phyloP scores from a whole-genome alignment of 2,329 filamentous ascomycete species.

The Nigrograna mackinnonii region DNA sequence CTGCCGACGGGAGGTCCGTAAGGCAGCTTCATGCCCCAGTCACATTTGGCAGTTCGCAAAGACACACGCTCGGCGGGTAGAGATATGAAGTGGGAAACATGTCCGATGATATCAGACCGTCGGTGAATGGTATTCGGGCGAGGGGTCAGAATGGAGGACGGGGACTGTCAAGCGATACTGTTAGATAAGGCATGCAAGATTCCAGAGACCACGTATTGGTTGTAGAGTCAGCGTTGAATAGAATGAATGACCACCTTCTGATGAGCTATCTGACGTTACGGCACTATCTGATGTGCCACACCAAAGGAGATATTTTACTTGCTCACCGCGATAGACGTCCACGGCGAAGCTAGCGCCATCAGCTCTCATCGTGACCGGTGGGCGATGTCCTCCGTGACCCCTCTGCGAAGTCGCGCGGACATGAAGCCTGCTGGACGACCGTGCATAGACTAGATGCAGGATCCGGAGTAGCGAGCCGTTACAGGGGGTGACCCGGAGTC shows the following conservation, averaged over 20 bases:
- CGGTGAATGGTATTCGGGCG: conserved; percentile 6
- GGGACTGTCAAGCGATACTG: conserved; percentile 7
- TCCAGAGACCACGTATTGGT: conserved; percentile 4
- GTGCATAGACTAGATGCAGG: too few species aligned
- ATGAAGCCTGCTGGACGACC: too few species aligned
- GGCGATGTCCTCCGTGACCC: too few species aligned
- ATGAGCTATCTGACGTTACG: conserved; percentile 5
- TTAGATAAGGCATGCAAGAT: conserved; percentile 14
- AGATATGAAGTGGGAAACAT: conserved; percentile 9
- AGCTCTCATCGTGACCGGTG: too few species aligned
- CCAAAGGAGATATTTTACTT: conserved; percentile 2
- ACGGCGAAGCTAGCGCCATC: too few species aligned
- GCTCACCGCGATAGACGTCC: conserved; percentile 10
- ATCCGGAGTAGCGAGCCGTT: too few species aligned
- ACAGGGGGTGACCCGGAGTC: too few species aligned
- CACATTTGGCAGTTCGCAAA: conserved; percentile 4
- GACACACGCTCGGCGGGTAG: conserved; percentile 3
- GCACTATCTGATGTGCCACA: background rate
- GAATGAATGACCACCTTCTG: conserved; percentile 9
- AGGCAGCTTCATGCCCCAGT: too few species aligned
- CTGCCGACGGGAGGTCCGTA: too few species aligned
- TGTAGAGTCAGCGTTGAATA: conserved; percentile 10
- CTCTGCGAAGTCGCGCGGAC: too few species aligned
- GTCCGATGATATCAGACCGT: conserved; percentile 9
- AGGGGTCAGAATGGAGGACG: conserved; percentile 3